phyloP scores from a whole-genome alignment of 768 basidiomycete species.

The Kwoniella mangroviensis region DNA sequence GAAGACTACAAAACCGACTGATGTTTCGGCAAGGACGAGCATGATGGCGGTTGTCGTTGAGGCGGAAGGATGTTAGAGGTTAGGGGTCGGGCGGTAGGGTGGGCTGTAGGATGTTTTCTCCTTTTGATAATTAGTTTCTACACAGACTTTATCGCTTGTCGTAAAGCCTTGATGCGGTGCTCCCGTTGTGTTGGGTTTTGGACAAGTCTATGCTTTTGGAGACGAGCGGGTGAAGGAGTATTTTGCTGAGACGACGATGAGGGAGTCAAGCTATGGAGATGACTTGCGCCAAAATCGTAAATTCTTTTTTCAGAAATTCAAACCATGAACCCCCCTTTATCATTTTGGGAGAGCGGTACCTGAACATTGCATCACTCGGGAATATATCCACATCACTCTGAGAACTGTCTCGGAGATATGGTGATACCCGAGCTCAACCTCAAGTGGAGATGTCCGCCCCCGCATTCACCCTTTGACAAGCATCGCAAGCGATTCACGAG shows the following conservation, averaged over 20 bases:
- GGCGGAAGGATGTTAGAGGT: not conserved
- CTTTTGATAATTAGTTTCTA: no score
- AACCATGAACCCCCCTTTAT: not conserved
- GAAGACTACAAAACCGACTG: constrained; percentile 87
- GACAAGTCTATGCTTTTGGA: no score
- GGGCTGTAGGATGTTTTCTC: no score
- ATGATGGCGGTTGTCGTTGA: constrained; percentile 60
- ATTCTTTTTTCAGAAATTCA: constrained; percentile 1
- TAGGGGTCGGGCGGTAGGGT: not conserved
- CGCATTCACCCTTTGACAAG: not conserved
- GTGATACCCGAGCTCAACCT: not conserved
- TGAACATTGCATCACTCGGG: not conserved
- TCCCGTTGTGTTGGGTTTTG: no score
- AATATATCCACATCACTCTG: constrained; percentile 21
- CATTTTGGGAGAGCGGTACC: not conserved
- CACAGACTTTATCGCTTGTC: no score
- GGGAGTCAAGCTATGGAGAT: not conserved
- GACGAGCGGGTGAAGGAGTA: no score
- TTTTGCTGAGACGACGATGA: not conserved
- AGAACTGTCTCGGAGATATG: not conserved
- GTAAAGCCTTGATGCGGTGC: no score
- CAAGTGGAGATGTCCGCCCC: constrained; percentile 7
- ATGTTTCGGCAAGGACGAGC: constrained; percentile 89
- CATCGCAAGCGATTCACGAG: not conserved
- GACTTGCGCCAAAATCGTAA: not conserved